phyloP scores from a whole-genome alignment of 495 filamentous ascomycete genomes.

The Xeromyces bisporus region DNA sequence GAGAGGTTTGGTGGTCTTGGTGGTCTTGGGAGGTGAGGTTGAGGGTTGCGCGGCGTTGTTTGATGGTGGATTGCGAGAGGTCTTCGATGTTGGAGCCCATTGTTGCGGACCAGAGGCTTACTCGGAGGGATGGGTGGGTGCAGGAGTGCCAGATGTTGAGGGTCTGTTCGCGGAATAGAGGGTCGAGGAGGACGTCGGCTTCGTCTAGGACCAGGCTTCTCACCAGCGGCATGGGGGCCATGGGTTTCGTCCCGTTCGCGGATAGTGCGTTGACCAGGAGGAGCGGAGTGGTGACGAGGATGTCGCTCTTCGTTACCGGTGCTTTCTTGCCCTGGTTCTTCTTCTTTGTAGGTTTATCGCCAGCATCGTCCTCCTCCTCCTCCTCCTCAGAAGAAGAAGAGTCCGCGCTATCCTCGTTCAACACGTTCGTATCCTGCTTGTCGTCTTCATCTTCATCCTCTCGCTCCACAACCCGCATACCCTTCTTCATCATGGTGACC shows the following conservation, averaged over 20 bases:
- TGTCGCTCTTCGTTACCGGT: conserved; percentile 50
- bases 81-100: conserved; percentile 88
- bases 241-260: conserved; percentile 22
- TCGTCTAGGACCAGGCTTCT: conserved; percentile 71
- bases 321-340: conserved; percentile 21
- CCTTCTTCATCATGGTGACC: conserved; percentile 70
- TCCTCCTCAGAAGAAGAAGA: conserved; percentile 16
- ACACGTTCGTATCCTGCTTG: conserved; percentile 12
- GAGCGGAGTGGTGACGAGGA: conserved; percentile 78
- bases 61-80: conserved; percentile 45
- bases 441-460: conserved; percentile 12
- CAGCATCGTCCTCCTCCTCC: conserved; percentile 22
- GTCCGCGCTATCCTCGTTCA: conserved; percentile 25
- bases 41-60: conserved; percentile 19
- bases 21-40: conserved; percentile 3
- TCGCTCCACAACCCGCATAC: conserved; percentile 47
- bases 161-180: conserved; percentile 79
- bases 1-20: conserved; percentile 7
- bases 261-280: conserved; percentile 59
- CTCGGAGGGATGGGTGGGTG: conserved; percentile 43
- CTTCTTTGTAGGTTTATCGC: conserved; percentile 13
- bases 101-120: conserved; percentile 86
- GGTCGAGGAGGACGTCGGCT: conserved; percentile 85
- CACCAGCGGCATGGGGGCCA: conserved; percentile 42
- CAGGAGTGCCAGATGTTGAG: conserved; percentile 71